These are phyloP conservation scores for Paraphaeosphaeria sporulosa DNA, from an alignment of 2,329 filamentous ascomycete species.

Conservation along the genomic window DNA sequence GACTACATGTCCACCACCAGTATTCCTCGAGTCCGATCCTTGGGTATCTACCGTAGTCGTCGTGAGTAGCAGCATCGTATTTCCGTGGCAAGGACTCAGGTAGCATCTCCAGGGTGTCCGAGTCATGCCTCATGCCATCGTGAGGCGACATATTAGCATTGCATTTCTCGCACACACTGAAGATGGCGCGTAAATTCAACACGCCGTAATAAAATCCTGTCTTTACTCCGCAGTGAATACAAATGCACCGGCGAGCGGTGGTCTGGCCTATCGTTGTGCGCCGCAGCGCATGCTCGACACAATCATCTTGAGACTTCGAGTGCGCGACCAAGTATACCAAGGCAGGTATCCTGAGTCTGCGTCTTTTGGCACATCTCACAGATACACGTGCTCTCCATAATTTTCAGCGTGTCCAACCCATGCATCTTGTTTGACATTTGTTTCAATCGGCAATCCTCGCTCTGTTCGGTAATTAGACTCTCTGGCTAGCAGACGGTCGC, in stretches of 20 bases:
- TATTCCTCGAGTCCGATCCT: neutral
- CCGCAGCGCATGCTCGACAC: neutral
- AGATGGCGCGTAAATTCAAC: neutral
- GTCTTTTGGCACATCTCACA: neutral
- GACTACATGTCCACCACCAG: conserved; percentile 2
- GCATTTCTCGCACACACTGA: neutral
- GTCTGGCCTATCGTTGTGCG: neutral
- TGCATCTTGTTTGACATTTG: neutral
- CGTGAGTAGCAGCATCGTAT: neutral
- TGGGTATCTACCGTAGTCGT: neutral
- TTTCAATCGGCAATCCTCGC: neutral
- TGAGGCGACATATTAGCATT: neutral
- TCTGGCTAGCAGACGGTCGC: neutral
- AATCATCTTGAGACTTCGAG: neutral
- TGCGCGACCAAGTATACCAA: neutral
- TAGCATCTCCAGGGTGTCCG: neutral
- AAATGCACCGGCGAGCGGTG: neutral
- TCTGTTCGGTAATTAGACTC: neutral
- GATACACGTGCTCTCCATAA: neutral
- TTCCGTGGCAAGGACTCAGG: neutral
- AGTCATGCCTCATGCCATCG: neutral
- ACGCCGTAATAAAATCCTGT: neutral
- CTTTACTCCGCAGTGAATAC: neutral
- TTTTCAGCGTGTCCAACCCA: neutral
- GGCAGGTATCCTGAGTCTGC: neutral